These are phyloP conservation scores for Eutypa lata DNA, from an alignment of 2,329 filamentous ascomycete genomes.

Conservation along the genomic window DNA sequence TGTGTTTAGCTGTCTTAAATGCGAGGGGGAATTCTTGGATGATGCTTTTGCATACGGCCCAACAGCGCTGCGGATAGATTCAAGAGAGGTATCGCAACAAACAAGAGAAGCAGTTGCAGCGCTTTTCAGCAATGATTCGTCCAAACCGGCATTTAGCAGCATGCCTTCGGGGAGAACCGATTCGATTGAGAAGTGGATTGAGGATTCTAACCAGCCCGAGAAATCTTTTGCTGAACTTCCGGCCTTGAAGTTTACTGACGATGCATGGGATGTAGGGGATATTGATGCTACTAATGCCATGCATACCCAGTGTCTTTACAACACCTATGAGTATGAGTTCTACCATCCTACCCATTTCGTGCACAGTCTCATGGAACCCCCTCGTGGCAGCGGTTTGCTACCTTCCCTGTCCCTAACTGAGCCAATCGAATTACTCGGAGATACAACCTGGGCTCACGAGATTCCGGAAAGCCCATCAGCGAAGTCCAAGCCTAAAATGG, in stretches of 20 bases:
- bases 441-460: neutral
- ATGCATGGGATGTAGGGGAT: no score
- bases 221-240: no score
- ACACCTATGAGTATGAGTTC: neutral
- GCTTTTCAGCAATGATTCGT: neutral
- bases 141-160: neutral
- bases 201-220: neutral
- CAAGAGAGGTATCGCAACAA: neutral
- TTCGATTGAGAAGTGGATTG: conserved; percentile 2
- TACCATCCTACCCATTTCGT: neutral
- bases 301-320: neutral
- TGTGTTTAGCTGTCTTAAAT: conserved; percentile 12
- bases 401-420: neutral
- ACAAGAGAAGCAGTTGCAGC: conserved; percentile 3
- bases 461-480: neutral
- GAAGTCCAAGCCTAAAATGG: neutral
- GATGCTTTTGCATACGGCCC: conserved; percentile 5
- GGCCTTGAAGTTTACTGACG: no score
- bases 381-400: no score
- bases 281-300: neutral
- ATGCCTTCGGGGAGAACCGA: neutral
- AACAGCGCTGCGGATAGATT: neutral
- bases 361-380: neutral
- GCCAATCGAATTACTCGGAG: neutral
- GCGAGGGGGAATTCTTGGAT: conserved; percentile 8